Base-by-base conservation (phyloP, 345 rosid genomes). In the Gossypium turneri region DNA sequence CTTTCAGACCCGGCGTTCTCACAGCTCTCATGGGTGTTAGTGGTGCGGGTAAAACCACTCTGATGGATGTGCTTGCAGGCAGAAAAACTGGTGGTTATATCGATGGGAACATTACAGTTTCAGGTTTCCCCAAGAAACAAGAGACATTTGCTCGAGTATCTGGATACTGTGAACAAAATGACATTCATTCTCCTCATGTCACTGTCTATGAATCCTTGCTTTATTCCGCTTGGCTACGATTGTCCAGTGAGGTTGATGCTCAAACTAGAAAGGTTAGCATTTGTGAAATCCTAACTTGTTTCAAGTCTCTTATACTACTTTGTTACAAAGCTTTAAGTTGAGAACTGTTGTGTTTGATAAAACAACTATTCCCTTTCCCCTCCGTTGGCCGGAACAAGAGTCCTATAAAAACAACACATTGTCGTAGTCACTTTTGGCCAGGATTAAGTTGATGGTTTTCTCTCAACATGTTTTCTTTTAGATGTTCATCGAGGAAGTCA, bases 11-110 rank as follows among this genome's bases (percentile, higher is more conserved):
- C 10, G 97, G 97, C 2, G 92, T 92, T 74, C 93, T 92, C 6
- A 92, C 97, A n/a, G 93, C 94, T 77, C 81, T 90, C 45, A 90
- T 90, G 94, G 94, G 92, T 68, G 90, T 87, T 48, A 87, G 90
- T n/a, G 95, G 95, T n/a, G 96, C 96, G 9, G 96, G 97, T 4
- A 92, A 92, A 83, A 90, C 97, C n/a, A 92, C 97, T 71, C 50
- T 90, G 72, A 89, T 92, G 97, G 97, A 92, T 82, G 97, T 92
- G 66, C 78, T 92, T 25, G 96, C 97, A 45, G 97, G 97, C 67
- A 85, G 97, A 76, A 92, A 92, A 83, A 89, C 92, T 24, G 92
- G 92, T 63, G 96, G 97, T 47, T 89, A 88, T 67, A 84, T 90
- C 13, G 92, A 88, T 41, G 97, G 97, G 9, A 75, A 79, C 70